Evolutionary conservation across 176 grass and related monocot genomes (phyloP).

Genomic region (Oryza meyeriana): DNA sequence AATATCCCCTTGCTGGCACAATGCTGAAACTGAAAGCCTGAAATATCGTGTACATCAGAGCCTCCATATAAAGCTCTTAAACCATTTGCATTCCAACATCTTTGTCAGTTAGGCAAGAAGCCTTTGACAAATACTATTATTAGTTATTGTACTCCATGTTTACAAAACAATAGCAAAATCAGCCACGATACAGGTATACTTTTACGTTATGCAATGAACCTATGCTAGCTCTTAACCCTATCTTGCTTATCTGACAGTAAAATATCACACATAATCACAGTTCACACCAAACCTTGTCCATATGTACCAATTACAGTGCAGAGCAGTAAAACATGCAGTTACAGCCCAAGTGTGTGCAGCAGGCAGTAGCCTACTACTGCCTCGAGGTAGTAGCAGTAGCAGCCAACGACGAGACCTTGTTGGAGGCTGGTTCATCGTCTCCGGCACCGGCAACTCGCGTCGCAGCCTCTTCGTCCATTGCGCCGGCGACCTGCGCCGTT

Average conservation of each 20-base stretch:
- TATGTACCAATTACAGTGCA: not conserved
- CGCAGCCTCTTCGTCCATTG: slow-evolving; percentile 44
- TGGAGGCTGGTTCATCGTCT: slow-evolving; percentile 2
- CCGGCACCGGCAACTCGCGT: not conserved
- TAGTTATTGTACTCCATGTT: not conserved
- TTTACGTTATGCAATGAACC: not conserved
- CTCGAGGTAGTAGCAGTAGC: slow-evolving; percentile 17
- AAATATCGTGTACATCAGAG: not conserved
- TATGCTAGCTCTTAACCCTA: not conserved
- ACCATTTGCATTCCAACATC: not conserved
- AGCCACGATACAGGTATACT: not conserved
- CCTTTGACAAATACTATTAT: not conserved
- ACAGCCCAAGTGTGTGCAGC: not conserved
- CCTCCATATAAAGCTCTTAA: not conserved
- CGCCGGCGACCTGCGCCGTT: slow-evolving; percentile 21
- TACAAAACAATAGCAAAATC: not conserved
- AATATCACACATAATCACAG: not conserved
- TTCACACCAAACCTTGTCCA: not conserved
- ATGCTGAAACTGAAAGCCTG: not conserved
- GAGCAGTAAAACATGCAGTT: not conserved
- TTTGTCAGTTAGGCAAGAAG: not conserved
- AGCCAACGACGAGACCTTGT: slow-evolving; percentile 3
- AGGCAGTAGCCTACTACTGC: not conserved
- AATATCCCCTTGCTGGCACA: not conserved
- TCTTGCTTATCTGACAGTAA: not conserved